Evolutionary conservation across 805 yeast species (phyloP).

Genomic region (Candida takata): DNA sequence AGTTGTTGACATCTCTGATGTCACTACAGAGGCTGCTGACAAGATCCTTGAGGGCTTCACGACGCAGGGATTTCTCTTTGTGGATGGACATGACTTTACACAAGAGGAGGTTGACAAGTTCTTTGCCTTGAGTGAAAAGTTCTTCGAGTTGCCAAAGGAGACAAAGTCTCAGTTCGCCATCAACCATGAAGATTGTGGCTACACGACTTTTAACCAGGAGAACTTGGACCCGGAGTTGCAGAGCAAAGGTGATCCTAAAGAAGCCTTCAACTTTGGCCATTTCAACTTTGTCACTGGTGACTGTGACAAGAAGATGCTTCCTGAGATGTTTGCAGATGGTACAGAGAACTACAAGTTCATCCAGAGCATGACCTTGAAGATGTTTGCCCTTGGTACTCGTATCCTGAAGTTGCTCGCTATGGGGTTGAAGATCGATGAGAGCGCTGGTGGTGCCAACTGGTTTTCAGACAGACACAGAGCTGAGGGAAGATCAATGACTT

Average conservation of each 20-base stretch:
- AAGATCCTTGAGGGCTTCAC: conserved; percentile 51
- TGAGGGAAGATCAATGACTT: conserved; percentile 47
- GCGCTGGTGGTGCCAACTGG: conserved; percentile 50
- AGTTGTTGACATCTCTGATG: conserved; percentile 49
- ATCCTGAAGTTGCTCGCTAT: conserved; percentile 52
- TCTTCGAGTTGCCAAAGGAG: conserved; percentile 41
- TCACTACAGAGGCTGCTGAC: conserved; percentile 37
- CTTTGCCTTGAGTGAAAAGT: conserved; percentile 43
- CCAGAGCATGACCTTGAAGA: conserved; percentile 33
- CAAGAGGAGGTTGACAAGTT: conserved; percentile 44
- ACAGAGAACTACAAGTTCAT: conserved; percentile 35
- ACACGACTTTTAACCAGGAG: conserved; percentile 49
- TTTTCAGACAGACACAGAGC: conserved; percentile 54
- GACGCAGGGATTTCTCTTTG: conserved; percentile 57
- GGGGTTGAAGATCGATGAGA: conserved; percentile 55
- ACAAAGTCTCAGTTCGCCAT: conserved; percentile 47
- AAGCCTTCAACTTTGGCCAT: conserved; percentile 61
- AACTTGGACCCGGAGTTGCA: conserved; percentile 27
- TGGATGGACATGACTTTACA: conserved; percentile 62
- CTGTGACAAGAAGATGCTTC: conserved; percentile 36
- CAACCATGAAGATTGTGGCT: conserved; percentile 52
- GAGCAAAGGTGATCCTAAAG: conserved; percentile 51
- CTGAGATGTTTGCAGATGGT: conserved; percentile 41
- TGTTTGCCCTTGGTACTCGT: conserved; percentile 41
- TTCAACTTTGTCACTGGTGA: conserved; percentile 46